Evolutionary conservation across 495 filamentous ascomycete genomes (phyloP).

Genomic region (Podospora anserina): DNA sequence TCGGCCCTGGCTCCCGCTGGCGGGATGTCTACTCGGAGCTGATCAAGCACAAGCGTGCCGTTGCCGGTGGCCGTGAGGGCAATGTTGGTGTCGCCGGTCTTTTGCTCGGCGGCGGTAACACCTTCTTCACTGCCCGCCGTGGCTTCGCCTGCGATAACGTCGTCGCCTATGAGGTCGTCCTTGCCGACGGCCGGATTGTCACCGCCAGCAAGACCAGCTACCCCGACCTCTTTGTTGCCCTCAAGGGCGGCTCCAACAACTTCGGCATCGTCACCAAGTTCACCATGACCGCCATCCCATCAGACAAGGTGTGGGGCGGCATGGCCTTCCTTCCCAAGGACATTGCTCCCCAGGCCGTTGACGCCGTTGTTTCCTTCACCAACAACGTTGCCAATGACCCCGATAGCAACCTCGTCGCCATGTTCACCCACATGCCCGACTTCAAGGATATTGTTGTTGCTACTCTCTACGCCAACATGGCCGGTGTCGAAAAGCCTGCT

Average conservation of each 20-base stretch:
- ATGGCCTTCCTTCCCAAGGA: slow-evolving; percentile 13
- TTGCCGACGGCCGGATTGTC: slow-evolving; percentile 33
- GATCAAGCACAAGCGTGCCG: slow-evolving; percentile 28
- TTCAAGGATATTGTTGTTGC: slow-evolving; percentile 22
- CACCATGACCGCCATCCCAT: slow-evolving; percentile 18
- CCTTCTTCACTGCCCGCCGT: slow-evolving; percentile 41
- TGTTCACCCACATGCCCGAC: slow-evolving; percentile 21
- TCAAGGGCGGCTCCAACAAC: slow-evolving; percentile 57
- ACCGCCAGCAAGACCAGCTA: slow-evolving; percentile 32
- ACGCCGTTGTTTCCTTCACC: slow-evolving; percentile 24
- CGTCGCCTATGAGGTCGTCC: slow-evolving; percentile 47
- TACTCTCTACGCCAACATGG: slow-evolving; percentile 23
- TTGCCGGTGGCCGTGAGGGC: slow-evolving; percentile 47
- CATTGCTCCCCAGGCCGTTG: slow-evolving; percentile 11
- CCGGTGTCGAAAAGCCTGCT: slow-evolving; percentile 18
- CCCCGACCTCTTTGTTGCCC: slow-evolving; percentile 46
- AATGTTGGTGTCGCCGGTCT: slow-evolving; percentile 54
- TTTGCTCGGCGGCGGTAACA: slow-evolving; percentile 49
- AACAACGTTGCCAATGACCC: slow-evolving; percentile 26
- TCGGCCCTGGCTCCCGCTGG: slow-evolving; percentile 48
- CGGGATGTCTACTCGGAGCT: slow-evolving; percentile 43
- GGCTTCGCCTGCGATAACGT: slow-evolving; percentile 52
- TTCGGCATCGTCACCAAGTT: slow-evolving; percentile 60
- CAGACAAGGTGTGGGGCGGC: slow-evolving; percentile 21
- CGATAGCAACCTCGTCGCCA: slow-evolving; percentile 17